A percentile compares a stretch with the other conserved stretches of the same genome.
phyloP scores from a whole-genome alignment of 352 stramenopile species.

The Blastocystis sp. region DNA sequence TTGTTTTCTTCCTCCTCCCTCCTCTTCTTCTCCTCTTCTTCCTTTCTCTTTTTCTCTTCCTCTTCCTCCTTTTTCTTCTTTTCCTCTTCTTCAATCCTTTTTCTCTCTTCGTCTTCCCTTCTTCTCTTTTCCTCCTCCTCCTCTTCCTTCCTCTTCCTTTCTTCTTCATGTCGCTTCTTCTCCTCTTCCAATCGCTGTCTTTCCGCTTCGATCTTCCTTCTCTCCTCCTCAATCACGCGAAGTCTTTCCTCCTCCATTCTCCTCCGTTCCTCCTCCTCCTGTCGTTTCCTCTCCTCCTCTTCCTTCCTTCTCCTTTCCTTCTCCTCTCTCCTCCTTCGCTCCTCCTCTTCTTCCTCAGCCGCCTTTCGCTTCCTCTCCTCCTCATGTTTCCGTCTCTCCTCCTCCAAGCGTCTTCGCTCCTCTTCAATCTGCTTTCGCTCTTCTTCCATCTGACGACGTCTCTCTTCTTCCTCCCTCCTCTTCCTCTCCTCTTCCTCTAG shows the following conservation, averaged over 20 bases:
- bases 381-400: background rate
- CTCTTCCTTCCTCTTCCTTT: background rate
- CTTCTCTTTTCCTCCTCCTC: background rate
- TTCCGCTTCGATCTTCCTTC: background rate
- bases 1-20: background rate
- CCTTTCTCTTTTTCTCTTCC: background rate
- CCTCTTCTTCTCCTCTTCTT: constrained; percentile 20
- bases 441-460: background rate
- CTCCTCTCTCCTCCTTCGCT: background rate
- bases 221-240: background rate
- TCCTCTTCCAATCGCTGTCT: background rate
- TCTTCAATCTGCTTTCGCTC: background rate
- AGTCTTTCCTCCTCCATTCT: constrained; percentile 1
- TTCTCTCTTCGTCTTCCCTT: background rate
- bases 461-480: background rate
- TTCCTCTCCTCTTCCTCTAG: background rate
- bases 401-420: background rate
- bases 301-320: background rate
- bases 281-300: constrained; percentile 1
- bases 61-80: constrained; percentile 8
- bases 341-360: background rate
- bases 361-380: background rate
- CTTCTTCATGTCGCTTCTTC: background rate
- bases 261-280: background rate
- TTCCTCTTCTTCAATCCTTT: constrained; percentile 19